Evolutionary conservation across 352 stramenopile genomes (phyloP), one percentile per base, ranked within the genome.

Genomic region (Phytophthora pisi): DNA sequence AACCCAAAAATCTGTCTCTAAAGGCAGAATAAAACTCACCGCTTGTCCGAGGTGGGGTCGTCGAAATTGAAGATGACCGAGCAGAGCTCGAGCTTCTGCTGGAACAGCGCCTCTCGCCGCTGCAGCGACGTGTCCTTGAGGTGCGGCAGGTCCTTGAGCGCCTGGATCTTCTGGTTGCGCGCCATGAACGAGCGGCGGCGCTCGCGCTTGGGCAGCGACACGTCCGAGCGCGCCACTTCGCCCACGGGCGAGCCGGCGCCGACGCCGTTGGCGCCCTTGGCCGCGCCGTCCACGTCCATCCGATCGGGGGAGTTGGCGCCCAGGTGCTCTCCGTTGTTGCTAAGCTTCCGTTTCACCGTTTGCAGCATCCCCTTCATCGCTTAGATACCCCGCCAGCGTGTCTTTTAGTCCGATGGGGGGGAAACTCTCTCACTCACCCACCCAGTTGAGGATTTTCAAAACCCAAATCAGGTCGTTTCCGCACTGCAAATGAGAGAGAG

Each of bases 41-140:
- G 81, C 61, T 98, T 98, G 72, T 98, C 94, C 47, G 88, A 95
- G 18, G 91, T 98, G 7, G 95, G 91, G 78, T 99, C 96, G 65
- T 98, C 93, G 77, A 99, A 99, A 60, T 98, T 98, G 74, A 98
- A 99, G 66, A 98, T 97, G 42, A 98, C 94, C 15, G 84, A 95
- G 82, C 96, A 99, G 2, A 99, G 77, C 62, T 98, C 88, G 13
- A 99, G 81, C 76, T 99, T 99, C 59, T 97, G 85, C 75, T 98
- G 91, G 70, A 99, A 99, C 4, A 99, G 76, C 61, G 96, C 90
- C 84, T 98, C 88, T 55, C 88, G 80, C 57, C 86, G 82, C 66
- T 96, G 88, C 46, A 93, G 63, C 28, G 83, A 89, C 65, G 88
- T 96, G 72, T 96, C 88, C 63, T 95, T 96, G 16, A 96, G 64